phyloP scores from a whole-genome alignment of 2,329 filamentous ascomycete genomes.

The Hymenoscyphus scutula region DNA sequence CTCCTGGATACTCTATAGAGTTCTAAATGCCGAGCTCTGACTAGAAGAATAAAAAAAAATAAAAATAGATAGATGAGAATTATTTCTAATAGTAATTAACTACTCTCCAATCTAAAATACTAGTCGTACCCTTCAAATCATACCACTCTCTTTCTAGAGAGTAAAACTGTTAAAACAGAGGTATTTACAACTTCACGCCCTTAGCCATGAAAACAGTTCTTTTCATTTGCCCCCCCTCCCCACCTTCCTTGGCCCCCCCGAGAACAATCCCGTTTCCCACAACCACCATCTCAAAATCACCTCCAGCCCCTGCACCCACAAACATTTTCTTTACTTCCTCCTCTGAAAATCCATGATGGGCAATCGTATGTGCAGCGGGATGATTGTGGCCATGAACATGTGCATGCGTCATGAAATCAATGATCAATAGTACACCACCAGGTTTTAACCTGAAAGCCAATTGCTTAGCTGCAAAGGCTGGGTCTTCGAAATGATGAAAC shows the following conservation, averaged over 20 bases:
- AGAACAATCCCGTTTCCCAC: constrained; percentile 34
- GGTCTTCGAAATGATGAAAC: constrained; percentile 67
- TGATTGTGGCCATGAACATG: constrained; percentile 21
- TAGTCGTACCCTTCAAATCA: too few relatives aligned
- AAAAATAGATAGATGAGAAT: too few relatives aligned
- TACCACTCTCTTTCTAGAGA: too few relatives aligned
- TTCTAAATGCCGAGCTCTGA: too few relatives aligned
- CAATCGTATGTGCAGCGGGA: constrained; percentile 52
- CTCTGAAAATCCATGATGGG: constrained; percentile 64
- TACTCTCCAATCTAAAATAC: too few relatives aligned
- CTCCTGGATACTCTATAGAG: too few relatives aligned
- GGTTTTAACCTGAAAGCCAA: constrained; percentile 61
- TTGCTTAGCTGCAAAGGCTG: constrained; percentile 55
- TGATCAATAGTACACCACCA: constrained; percentile 65
- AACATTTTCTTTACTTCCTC: constrained; percentile 60
- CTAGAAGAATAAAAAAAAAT: too few relatives aligned
- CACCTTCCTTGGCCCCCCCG: constrained; percentile 13
- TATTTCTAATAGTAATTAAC: too few relatives aligned
- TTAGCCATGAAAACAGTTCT: constrained; percentile 29
- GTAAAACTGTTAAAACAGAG: too few relatives aligned
- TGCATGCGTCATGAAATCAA: constrained; percentile 62
- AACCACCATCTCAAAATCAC: constrained; percentile 52
- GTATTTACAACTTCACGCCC: constrained; percentile 7
- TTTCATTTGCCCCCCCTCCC: constrained; percentile 15
- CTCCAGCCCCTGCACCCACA: constrained; percentile 56